These are phyloP conservation scores for Pulveroboletus sp. DNA, from an alignment of 768 basidiomycete species.

Conservation along the genomic window DNA sequence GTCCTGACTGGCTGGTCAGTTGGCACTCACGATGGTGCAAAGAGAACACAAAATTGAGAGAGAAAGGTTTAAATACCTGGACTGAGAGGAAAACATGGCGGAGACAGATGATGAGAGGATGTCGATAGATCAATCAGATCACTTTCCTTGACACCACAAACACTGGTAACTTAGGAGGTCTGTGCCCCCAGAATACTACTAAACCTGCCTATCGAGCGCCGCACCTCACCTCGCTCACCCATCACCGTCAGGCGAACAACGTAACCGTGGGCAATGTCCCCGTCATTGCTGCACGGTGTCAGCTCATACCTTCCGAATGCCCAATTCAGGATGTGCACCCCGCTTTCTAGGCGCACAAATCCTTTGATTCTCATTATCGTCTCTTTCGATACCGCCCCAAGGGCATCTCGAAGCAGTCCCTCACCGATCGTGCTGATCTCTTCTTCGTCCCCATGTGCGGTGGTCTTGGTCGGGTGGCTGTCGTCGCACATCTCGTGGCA, in stretches of 20 bases:
- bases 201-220: conserved; percentile 50
- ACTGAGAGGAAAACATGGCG: conserved; percentile 30
- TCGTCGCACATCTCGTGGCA: conserved; percentile 8
- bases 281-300: conserved; percentile 34
- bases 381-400: conserved; percentile 58
- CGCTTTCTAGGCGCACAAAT: conserved; percentile 53
- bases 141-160: conserved; percentile 11
- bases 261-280: conserved; percentile 23
- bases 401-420: conserved; percentile 40
- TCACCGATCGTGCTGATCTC: conserved; percentile 32
- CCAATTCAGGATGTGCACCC: conserved; percentile 76
- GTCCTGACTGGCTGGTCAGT: conserved; percentile 21
- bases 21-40: conserved; percentile 48
- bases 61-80: conserved; percentile 19
- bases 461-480: neutral
- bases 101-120: conserved; percentile 9
- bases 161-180: conserved; percentile 20
- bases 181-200: conserved; percentile 40
- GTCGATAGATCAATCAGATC: conserved; percentile 1
- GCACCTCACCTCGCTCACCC: conserved; percentile 84
- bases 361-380: conserved; percentile 82
- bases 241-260: conserved; percentile 75
- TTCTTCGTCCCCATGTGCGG: neutral
- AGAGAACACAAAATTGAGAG: neutral
- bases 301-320: conserved; percentile 85